Base-by-base conservation (phyloP, 768 basidiomycete species). In the Podaxis carcinomalis region DNA sequence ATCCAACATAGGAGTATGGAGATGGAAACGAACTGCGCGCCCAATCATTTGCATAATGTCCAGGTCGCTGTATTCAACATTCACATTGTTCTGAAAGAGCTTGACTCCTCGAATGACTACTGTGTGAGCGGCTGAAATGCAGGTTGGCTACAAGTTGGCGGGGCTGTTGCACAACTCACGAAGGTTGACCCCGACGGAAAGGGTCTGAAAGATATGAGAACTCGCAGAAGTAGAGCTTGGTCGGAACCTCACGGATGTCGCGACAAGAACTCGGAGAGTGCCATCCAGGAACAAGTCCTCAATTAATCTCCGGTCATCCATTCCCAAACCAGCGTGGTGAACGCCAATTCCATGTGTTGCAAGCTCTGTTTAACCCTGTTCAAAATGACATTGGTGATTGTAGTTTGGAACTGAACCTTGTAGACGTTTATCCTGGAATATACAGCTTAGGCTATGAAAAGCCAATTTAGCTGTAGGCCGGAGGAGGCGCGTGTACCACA, bases 1-100 rank as follows among this genome's bases (percentile, higher is more conserved):
- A 28, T n/a, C 27, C 46, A 53, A 36, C 28, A 23, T 5, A 55
- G 19, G 25, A 10, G 28, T 14, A 47, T 19, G 35, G 13, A 52
- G 39, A 60, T 16, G 36, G 19, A 32, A 21, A 52, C 86, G 71
- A 69, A 92, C 92, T 46, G 95, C 95, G 51, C 97, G 85, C 5
- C 96, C 97, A 61, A 98, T 84, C 96, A 98, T 98, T 72, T 97
- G 95, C 81, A 92, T 86, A 28, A 98, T 80, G 67, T 98, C 97
- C 4, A 97, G 80, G 69, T 97, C 95, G 0, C 90, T 89, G 72
- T 97, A 97, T 66, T 98, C 95, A 36, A 80, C 78, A 51, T 84
- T 83, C 14, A 76, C 77, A 49, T 81, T 83, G 54, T 88, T 89
- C 63, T 87, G 84, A 70, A 87, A 99, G 3, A 83, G 78, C 66